A percentile compares a stretch with the other conserved stretches of the same genome.
These are phyloP conservation scores for Apiotrichum laibachii DNA, from an alignment of 1,284 basidiomycete species.

Conservation along the genomic window DNA sequence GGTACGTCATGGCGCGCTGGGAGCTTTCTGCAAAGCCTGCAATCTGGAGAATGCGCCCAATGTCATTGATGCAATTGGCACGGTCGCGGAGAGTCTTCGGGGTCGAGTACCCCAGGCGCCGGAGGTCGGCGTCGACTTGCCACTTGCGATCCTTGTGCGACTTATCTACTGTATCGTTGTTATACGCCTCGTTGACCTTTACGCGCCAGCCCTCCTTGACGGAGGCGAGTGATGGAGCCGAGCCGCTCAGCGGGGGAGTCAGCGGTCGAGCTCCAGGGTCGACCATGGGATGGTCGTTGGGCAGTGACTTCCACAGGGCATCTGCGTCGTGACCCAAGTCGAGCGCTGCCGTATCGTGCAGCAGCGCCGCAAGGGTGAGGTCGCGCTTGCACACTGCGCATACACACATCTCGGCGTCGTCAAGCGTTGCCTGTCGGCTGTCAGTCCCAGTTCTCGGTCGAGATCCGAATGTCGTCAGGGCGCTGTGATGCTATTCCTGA, in stretches of 20 bases:
- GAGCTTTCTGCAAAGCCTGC: neutral
- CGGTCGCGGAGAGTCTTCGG: neutral
- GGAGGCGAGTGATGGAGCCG: neutral
- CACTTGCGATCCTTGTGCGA: neutral
- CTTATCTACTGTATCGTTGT: neutral
- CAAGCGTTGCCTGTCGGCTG: neutral
- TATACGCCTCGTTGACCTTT: slow-evolving; percentile 2
- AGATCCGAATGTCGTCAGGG: too few relatives aligned
- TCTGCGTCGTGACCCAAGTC: neutral
- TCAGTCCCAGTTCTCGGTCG: neutral
- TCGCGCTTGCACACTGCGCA: slow-evolving; percentile 2
- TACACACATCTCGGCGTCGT: neutral
- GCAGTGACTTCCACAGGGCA: slow-evolving; percentile 2
- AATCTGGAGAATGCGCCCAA: neutral
- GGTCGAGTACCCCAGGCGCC: neutral
- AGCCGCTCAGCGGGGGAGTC: neutral
- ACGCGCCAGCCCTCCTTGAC: slow-evolving; percentile 2
- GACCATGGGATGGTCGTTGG: too few relatives aligned
- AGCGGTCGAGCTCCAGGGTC: neutral
- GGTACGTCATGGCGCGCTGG: neutral
- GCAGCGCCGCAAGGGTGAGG: slow-evolving; percentile 1
- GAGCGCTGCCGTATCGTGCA: neutral
- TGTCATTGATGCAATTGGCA: neutral
- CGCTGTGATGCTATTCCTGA: too few relatives aligned
- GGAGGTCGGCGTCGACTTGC: slow-evolving; percentile 1